Conservation (phyloP, 176 grass and related monocot species). For the Oryza officinalis region DNA sequence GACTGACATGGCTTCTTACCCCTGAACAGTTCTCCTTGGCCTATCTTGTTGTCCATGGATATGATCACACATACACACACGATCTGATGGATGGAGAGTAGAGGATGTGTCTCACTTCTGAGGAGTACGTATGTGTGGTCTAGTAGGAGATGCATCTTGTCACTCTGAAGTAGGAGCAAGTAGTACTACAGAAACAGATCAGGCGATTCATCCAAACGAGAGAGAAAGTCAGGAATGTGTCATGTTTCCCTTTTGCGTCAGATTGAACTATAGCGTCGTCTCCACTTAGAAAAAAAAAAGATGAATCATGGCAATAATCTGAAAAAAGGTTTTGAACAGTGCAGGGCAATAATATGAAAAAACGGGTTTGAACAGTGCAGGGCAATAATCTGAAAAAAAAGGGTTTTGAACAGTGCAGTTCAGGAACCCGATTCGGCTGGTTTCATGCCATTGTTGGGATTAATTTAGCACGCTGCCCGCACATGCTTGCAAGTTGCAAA, state of each 20-base stretch:
- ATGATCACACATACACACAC: not conserved
- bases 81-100: constrained; percentile 14
- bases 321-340: not conserved
- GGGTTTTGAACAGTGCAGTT: not conserved
- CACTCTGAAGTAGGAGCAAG: not conserved
- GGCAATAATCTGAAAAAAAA: not conserved
- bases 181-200: not conserved
- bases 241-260: not conserved
- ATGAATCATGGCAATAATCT: not conserved
- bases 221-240: not conserved
- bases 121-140: not conserved
- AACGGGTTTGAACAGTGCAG: not conserved
- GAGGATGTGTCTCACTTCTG: too few relatives aligned
- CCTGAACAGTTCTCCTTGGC: constrained; percentile 56
- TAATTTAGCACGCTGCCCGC: too few relatives aligned
- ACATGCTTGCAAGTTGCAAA: too few relatives aligned
- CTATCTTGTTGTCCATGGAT: constrained; percentile 38
- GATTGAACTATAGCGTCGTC: not conserved
- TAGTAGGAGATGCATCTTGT: constrained; percentile 22
- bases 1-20: constrained; percentile 56
- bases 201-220: not conserved
- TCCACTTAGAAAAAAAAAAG: not conserved
- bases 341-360: not conserved
- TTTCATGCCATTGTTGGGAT: not conserved
- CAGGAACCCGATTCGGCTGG: not conserved